Conservation (phyloP, 2,329 filamentous ascomycete genomes). For the Colletotrichum musicola region DNA sequence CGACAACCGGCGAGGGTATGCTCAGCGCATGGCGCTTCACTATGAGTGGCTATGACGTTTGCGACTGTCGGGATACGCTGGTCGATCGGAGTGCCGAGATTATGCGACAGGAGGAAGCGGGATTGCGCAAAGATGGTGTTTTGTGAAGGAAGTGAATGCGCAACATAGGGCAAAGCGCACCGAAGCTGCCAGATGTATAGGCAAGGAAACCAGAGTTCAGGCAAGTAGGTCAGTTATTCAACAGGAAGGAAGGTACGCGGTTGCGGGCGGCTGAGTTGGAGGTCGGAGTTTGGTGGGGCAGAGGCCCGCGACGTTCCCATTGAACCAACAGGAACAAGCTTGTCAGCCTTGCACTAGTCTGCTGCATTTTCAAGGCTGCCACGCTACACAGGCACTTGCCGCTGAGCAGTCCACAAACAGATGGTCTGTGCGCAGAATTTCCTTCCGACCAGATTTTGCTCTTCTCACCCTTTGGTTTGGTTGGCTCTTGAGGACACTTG, state of each 20-base stretch:
- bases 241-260: slow-evolving; percentile 21
- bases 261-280: slow-evolving; percentile 15
- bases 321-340: slow-evolving; percentile 29
- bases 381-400: slow-evolving; percentile 16
- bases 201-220: neutral
- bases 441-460: no score
- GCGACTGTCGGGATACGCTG: slow-evolving; percentile 19
- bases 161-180: neutral
- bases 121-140: neutral
- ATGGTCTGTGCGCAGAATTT: slow-evolving; percentile 22
- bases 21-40: slow-evolving; percentile 19
- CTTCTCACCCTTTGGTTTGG: no score
- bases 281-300: slow-evolving; percentile 31
- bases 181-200: neutral
- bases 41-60: slow-evolving; percentile 30
- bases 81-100: slow-evolving; percentile 5
- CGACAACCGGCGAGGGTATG: neutral
- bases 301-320: slow-evolving; percentile 1
- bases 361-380: slow-evolving; percentile 25
- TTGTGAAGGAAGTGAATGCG: neutral
- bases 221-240: neutral
- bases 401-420: slow-evolving; percentile 22
- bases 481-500: no score
- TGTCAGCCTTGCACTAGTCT: slow-evolving; percentile 36
- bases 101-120: neutral